Base-by-base conservation (phyloP, 305 asterid species). In the Fraxinus sp. region DNA sequence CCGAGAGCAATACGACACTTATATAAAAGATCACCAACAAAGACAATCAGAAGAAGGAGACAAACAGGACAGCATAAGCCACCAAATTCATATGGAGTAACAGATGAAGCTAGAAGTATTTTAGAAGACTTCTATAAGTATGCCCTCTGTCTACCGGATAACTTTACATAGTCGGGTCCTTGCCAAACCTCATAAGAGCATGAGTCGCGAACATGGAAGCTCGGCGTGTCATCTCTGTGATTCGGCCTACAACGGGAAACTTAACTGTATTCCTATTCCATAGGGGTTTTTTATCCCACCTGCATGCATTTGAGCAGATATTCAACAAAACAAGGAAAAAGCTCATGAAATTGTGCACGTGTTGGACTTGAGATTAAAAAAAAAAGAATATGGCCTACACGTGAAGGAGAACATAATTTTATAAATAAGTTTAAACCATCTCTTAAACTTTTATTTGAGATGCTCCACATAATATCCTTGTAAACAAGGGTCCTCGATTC, bases 261-360 rank as follows among this genome's bases (percentile, higher is more conserved):
- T 79, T 86, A 3, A 91, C 91, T 0, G 97, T 94, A 59, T 93
- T 95, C 79, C 90, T 84, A 78, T 89, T 90, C 89, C 85, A 81
- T 18, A 92, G 37, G 0, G 98, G 97, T 76, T 94, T 93, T 91
- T 93, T 92, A 84, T 93, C 95, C 97, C 97, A 93, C 93, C 97
- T 94, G 85, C 81, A 80, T 33, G 16, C 33, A 39, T 28, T 79
- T 71, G 66, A 55, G 16, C 81, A 16, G 30, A 24, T 7, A 24
- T 78, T 44, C 10, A 74, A 80, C 13, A 68, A 44, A 76, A 52
- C 10, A 1, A 0, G 33, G 39, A 9, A 5, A 30, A 52, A 0
- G 14, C 26, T 62, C 10, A 22, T 13, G 62, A 14, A 14, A 49
- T 14, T 49, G 59, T 14, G 20, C 20, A 49, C 18, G 59, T 49